Conservation (phyloP, 768 basidiomycete genomes). For the Baorangia bicolor region DNA sequence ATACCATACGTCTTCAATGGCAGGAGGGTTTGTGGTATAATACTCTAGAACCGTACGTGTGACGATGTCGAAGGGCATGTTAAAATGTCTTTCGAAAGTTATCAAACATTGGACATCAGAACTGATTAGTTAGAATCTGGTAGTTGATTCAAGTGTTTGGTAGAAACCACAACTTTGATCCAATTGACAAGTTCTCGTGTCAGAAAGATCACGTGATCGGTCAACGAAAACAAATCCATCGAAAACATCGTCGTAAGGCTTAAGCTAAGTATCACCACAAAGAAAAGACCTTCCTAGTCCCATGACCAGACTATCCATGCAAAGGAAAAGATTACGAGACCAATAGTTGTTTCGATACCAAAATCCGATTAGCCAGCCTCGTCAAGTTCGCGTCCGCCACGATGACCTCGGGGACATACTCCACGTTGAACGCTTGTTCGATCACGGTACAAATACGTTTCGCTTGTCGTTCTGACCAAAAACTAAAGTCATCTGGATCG, state of each 20-base stretch:
- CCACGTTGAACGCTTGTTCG: constrained; percentile 81
- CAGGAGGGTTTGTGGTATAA: no score
- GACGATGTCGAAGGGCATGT: no score
- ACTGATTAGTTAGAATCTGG: no score
- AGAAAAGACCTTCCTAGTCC: neutral
- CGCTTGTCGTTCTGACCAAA: constrained; percentile 91
- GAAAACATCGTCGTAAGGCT: no score
- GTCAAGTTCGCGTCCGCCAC: constrained; percentile 92
- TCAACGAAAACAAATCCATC: no score
- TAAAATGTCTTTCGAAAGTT: no score
- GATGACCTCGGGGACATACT: constrained; percentile 86
- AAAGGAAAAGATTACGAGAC: constrained; percentile 13
- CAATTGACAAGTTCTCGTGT: no score
- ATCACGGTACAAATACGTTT: constrained; percentile 81
- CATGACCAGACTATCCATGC: neutral
- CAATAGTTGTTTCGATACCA: constrained; percentile 69
- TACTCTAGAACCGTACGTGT: no score
- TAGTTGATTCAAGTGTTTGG: no score
- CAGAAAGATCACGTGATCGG: neutral
- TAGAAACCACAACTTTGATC: no score
- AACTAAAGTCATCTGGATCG: constrained; percentile 90
- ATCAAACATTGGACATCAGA: no score
- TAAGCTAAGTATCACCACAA: neutral
- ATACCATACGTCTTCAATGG: no score
- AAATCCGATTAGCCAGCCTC: constrained; percentile 79